phyloP scores from a whole-genome alignment of 164 flowering plant genomes.

The Malania oleifera region DNA sequence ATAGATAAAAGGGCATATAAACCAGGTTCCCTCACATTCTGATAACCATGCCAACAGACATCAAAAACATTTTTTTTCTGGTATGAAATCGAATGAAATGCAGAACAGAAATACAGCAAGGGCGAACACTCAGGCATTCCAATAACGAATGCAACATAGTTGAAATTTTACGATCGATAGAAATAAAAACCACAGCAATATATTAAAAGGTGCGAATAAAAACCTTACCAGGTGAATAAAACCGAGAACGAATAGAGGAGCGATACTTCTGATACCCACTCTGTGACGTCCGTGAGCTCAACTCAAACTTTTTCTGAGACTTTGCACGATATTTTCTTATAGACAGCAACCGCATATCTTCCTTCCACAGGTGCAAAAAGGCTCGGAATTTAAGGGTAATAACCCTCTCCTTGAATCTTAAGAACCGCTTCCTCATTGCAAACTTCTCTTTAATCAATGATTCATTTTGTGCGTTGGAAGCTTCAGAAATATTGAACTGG shows the following conservation, averaged over 20 bases:
- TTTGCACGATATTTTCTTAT: slow-evolving; percentile 52
- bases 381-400: slow-evolving; percentile 67
- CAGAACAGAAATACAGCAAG: too few relatives aligned
- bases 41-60: too few relatives aligned
- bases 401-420: slow-evolving; percentile 67
- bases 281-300: slow-evolving; percentile 28
- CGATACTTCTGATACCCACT: slow-evolving; percentile 57
- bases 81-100: too few relatives aligned
- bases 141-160: too few relatives aligned
- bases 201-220: too few relatives aligned
- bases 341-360: slow-evolving; percentile 62
- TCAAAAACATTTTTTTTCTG: too few relatives aligned
- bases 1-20: too few relatives aligned
- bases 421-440: slow-evolving; percentile 33
- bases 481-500: slow-evolving; percentile 18
- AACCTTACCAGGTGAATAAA: slow-evolving; percentile 47
- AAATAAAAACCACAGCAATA: too few relatives aligned
- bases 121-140: too few relatives aligned
- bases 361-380: slow-evolving; percentile 72
- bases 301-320: slow-evolving; percentile 63
- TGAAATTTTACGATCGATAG: too few relatives aligned
- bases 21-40: too few relatives aligned
- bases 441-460: slow-evolving; percentile 39
- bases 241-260: slow-evolving; percentile 57
- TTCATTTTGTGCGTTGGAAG: slow-evolving; percentile 13